Base-by-base conservation (phyloP, 2,329 filamentous ascomycete genomes). In the Rosellinia necatrix region DNA sequence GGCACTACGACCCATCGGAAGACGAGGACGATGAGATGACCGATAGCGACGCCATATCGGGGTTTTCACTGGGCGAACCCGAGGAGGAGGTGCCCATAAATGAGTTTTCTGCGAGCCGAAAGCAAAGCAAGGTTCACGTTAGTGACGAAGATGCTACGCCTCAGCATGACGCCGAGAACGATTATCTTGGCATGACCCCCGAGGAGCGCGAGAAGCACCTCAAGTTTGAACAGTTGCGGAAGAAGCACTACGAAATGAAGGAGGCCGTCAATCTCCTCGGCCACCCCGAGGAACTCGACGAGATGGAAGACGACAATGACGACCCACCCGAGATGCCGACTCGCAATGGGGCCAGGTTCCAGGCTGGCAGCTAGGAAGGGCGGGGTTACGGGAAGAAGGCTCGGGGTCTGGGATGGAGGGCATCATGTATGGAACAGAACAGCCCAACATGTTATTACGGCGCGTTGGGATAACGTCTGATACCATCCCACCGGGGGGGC, bases 171-270 rank as follows among this genome's bases (percentile, higher is more conserved):
- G 81, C 82, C 51, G 82, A 85, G 40, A 81, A 81, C 48, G 78
- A 80, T 22, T 63, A 78, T 68, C 71, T 76, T 19, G 82, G 81
- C 30, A 72, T 86, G 68, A 84, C 77, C 55, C 75, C 81, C 37
- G 91, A 96, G 72, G 92, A 96, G 71, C 80, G 80, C 60, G 91
- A 94, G 78, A 97, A 97, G 80, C 94, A 99, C 75, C 85, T 83
- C 70, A 86, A 89, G 71, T 99, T 99, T 72, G 92, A 97, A 77
- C 81, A 90, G 76, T 82, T 91, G 79, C 85, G 94, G 69, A 97
- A 94, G 86, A 93, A 87, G 78, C 94, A 99, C 75, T 99, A 99
- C 75, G 94, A 99, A 81, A 99, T 99, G 94, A 91, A 85, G 76
- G 89, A 94, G 70, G 92, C 97, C 56, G 96, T 94, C 68, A 84